Evolutionary conservation across 1,139 yeast species (phyloP).

Genomic region (Arxiozyma heterogenica): DNA sequence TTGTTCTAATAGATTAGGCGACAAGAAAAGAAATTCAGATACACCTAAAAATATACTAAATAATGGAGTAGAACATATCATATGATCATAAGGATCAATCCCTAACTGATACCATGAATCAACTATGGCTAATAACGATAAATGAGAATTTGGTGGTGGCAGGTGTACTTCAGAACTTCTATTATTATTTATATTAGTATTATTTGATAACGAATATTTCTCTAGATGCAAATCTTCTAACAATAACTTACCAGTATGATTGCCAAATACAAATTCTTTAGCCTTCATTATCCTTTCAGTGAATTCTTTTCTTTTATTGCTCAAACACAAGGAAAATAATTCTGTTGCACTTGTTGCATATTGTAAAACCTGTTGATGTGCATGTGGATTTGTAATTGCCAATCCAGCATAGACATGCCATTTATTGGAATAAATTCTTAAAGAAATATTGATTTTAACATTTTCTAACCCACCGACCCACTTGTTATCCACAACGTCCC

Average conservation of each 20-base stretch:
- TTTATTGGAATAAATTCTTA: constrained; percentile 82
- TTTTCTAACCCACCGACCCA: constrained; percentile 95
- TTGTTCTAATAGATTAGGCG: constrained; percentile 70
- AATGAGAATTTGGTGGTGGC: constrained; percentile 72
- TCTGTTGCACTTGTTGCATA: constrained; percentile 81
- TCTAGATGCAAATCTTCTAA: constrained; percentile 75
- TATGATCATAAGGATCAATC: constrained; percentile 90
- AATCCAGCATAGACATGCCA: constrained; percentile 99
- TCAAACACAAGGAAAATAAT: constrained; percentile 73
- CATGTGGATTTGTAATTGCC: constrained; percentile 91
- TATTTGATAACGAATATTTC: constrained; percentile 67
- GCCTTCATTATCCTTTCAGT: constrained; percentile 53
- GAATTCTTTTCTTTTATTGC: constrained; percentile 52
- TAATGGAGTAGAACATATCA: constrained; percentile 89
- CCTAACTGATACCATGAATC: constrained; percentile 86
- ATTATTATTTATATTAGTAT: constrained; percentile 4
- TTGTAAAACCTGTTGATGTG: constrained; percentile 84
- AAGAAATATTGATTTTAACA: constrained; percentile 86
- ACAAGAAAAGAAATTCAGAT: constrained; percentile 80
- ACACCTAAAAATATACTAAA: constrained; percentile 92
- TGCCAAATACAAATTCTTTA: constrained; percentile 66
- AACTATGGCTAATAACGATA: constrained; percentile 79
- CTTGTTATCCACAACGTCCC: constrained; percentile 43
- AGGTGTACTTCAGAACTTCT: constrained; percentile 35
- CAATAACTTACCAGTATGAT: constrained; percentile 37